A percentile compares a stretch with the other conserved stretches of the same genome.
These are phyloP conservation scores for Chimonanthus praecox DNA, from an alignment of 164 flowering plant species.

Conservation along the genomic window DNA sequence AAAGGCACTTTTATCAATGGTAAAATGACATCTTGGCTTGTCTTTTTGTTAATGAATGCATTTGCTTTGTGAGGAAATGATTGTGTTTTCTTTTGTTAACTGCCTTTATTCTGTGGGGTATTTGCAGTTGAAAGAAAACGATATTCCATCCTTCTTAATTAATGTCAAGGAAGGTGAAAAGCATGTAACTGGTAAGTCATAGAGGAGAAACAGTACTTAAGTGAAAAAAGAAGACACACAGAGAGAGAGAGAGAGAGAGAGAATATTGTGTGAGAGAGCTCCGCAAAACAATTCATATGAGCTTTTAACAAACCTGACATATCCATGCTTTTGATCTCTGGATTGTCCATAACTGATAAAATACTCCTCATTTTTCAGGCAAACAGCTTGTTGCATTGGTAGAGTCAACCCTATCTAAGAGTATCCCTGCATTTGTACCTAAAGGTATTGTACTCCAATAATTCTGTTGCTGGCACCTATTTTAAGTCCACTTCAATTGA, in stretches of 20 bases:
- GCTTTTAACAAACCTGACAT: no score
- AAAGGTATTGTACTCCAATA: conserved; percentile 26
- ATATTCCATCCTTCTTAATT: conserved; percentile 37
- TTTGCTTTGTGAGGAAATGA: not conserved
- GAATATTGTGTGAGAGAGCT: not conserved
- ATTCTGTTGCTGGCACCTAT: not conserved
- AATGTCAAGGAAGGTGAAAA: conserved; percentile 36
- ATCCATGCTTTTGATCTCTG: not conserved
- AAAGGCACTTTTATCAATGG: conserved; percentile 38
- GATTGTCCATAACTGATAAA: not conserved
- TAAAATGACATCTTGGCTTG: not conserved
- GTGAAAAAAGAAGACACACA: not conserved
- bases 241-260: not conserved
- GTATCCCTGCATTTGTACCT: conserved; percentile 26
- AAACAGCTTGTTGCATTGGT: conserved; percentile 34
- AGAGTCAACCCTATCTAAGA: conserved; percentile 26
- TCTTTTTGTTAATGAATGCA: not conserved
- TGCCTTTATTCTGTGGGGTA: conserved; percentile 6
- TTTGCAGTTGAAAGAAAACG: conserved; percentile 39
- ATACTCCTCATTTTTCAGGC: conserved; percentile 22
- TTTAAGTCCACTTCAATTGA: not conserved
- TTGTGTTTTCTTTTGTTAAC: not conserved
- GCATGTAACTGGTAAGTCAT: conserved; percentile 30
- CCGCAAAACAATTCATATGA: not conserved
- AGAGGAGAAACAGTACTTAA: not conserved